Percentiles rank a stretch among this genome's conserved stretches.
phyloP scores from a whole-genome alignment of 202 grass and related monocot species.

The Schoenoplectus tabernaemontani region DNA sequence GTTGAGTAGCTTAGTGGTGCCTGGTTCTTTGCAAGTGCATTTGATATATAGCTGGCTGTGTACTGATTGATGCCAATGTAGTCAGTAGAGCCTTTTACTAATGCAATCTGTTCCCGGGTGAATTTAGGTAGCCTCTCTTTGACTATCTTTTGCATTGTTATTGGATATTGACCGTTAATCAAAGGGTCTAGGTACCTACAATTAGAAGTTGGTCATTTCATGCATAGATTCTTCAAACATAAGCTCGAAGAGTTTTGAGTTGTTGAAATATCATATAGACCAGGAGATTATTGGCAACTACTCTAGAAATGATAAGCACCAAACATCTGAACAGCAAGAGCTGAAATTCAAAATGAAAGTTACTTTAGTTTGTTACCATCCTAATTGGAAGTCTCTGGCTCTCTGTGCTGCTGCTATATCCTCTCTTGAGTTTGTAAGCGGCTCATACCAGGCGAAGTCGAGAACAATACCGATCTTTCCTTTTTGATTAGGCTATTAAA shows the following conservation, averaged over 20 bases:
- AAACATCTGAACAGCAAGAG: background rate
- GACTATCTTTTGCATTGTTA: slow-evolving; percentile 45
- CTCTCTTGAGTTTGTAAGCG: slow-evolving; percentile 51
- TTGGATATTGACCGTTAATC: slow-evolving; percentile 62
- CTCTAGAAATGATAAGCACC: background rate
- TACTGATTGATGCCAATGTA: slow-evolving; percentile 75
- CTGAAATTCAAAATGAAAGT: slow-evolving; percentile 5
- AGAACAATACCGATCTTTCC: slow-evolving; percentile 74
- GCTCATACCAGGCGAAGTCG: slow-evolving; percentile 76
- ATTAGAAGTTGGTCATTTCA: background rate
- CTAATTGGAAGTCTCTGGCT: slow-evolving; percentile 85
- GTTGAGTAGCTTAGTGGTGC: slow-evolving; percentile 39
- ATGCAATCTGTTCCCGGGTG: slow-evolving; percentile 32
- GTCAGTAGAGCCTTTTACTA: slow-evolving; percentile 56
- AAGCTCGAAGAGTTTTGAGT: background rate
- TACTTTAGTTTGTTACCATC: slow-evolving; percentile 44
- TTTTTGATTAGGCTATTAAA: slow-evolving; percentile 43
- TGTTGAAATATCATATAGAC: background rate
- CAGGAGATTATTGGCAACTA: background rate
- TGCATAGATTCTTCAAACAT: background rate
- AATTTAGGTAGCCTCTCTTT: slow-evolving; percentile 50
- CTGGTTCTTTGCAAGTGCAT: slow-evolving; percentile 10
- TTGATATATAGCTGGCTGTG: slow-evolving; percentile 44
- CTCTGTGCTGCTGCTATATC: slow-evolving; percentile 73
- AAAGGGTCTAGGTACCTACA: slow-evolving; percentile 71